phyloP scores from a whole-genome alignment of 768 basidiomycete genomes.

The Hortiboletus flavorubellus region DNA sequence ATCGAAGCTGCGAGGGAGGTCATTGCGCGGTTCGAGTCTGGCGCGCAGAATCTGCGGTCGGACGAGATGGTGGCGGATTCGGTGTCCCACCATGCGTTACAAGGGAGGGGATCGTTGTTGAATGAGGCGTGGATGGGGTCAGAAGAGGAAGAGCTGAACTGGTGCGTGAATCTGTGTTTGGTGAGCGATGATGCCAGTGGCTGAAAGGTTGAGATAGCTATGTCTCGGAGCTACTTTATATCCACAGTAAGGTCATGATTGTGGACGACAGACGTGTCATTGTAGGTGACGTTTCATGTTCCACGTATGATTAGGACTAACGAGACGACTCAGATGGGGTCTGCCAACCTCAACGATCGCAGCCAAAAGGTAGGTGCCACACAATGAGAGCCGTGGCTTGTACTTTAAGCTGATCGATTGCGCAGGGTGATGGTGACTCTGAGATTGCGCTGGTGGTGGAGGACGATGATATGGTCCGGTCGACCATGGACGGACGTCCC shows the following conservation, averaged over 20 bases:
- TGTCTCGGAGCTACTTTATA: constrained; percentile 77
- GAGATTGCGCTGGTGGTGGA: constrained; percentile 94
- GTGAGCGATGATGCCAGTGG: background rate
- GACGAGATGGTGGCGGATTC: constrained; percentile 69
- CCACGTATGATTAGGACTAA: constrained; percentile 1
- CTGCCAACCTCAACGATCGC: constrained; percentile 90
- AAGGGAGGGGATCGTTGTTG: constrained; percentile 55
- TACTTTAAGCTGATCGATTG: constrained; percentile 6
- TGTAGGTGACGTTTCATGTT: constrained; percentile 41
- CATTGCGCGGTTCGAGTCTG: constrained; percentile 68
- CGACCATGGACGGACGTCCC: constrained; percentile 73
- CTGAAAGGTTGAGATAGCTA: constrained; percentile 45
- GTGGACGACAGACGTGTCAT: constrained; percentile 91
- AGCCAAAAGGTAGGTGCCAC: constrained; percentile 57
- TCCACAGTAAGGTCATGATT: constrained; percentile 90
- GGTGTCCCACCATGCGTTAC: constrained; percentile 77
- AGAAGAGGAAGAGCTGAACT: constrained; percentile 76
- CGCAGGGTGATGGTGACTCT: constrained; percentile 86
- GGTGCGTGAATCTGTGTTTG: constrained; percentile 46
- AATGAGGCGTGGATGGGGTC: constrained; percentile 85
- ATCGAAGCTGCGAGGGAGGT: constrained; percentile 67
- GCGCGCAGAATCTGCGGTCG: constrained; percentile 49
- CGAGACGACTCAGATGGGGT: constrained; percentile 64
- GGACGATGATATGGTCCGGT: constrained; percentile 73
- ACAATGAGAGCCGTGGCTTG: background rate